Evolutionary conservation across 139 green algal genomes (phyloP), one percentile per base, ranked within the genome.

Genomic region (Nannochloris sp.): DNA sequence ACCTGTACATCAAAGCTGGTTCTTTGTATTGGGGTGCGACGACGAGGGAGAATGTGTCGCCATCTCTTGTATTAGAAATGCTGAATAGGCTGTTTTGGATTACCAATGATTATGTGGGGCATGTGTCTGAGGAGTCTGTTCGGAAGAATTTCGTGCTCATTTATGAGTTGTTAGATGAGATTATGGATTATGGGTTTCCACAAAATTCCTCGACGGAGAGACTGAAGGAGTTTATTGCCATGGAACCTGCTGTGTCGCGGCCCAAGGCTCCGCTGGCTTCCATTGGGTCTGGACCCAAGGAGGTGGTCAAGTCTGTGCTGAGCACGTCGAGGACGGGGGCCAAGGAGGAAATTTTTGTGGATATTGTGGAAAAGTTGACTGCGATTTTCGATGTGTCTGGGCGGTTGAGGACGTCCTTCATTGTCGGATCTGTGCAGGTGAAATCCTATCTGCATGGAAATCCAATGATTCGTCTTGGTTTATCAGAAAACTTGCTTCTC

Each of bases 131-230:
- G 69, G 93, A 98, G 36, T 84, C 84, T 9, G 77, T 98, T 17
- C 78, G 93, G 26, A 89, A 91, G 59, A 99, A 99, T 79, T 94
- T 96, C 63, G 70, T 95, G 28, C 81, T 99, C 0, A 72, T 96
- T 28, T 98, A 98, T 68, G 93, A 99, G 78, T 82, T 99, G 28
- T 75, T 99, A 51, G 93, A 97, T 57, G 93, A 99, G 72, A 73
- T 85, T 8, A 73, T 94, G 2, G 89, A 96, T 74, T 94, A 94
- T 48, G 89, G 88, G 25, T 75, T 80, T 53, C 87, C 89, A 1
- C 92, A 98, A 49, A 87, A 72, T 68, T 95, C 88, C 2, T 84
- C 77, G 62, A 96, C 91, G 9, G 92, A 97, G 64, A 80, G 83
- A 5, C 79, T 98, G 3, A 94, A 93, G 68, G 73, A 87, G 45